Evolutionary conservation across 2,329 filamentous ascomycete genomes (phyloP).

Genomic region (Aspergillus luchuensis): DNA sequence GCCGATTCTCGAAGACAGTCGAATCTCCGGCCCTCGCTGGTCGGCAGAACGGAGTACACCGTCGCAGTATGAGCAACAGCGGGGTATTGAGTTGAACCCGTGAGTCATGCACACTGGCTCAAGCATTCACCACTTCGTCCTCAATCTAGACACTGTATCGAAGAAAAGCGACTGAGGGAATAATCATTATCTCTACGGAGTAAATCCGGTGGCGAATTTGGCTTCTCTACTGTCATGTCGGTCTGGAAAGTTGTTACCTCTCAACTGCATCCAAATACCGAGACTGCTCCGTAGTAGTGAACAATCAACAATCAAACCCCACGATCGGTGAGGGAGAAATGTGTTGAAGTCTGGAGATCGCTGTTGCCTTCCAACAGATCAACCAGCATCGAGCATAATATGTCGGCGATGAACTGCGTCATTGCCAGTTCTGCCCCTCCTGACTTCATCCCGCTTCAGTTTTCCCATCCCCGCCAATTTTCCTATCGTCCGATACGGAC

Average conservation of each 20-base stretch:
- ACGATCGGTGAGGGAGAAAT: no score
- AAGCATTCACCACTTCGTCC: not conserved
- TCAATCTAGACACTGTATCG: not conserved
- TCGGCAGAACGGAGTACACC: not conserved
- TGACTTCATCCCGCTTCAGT: not conserved
- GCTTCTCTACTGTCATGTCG: not conserved
- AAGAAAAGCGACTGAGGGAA: not conserved
- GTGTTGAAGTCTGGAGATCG: no score
- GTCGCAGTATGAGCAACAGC: not conserved
- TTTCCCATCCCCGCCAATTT: not conserved
- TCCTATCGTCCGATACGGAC: not conserved
- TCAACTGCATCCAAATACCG: not conserved
- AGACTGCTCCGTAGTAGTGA: not conserved
- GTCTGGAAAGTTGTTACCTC: not conserved
- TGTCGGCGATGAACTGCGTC: not conserved
- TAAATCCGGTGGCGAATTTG: not conserved
- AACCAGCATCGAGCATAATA: not conserved
- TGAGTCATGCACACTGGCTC: not conserved
- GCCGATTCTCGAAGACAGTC: not conserved
- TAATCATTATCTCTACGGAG: not conserved
- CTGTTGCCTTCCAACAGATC: no score
- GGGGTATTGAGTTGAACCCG: not conserved
- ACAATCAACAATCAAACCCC: not conserved
- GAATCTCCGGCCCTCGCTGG: not conserved
- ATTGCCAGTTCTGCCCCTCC: not conserved